Conservation (phyloP, 495 filamentous ascomycete species). For the Platismatia glauca region DNA sequence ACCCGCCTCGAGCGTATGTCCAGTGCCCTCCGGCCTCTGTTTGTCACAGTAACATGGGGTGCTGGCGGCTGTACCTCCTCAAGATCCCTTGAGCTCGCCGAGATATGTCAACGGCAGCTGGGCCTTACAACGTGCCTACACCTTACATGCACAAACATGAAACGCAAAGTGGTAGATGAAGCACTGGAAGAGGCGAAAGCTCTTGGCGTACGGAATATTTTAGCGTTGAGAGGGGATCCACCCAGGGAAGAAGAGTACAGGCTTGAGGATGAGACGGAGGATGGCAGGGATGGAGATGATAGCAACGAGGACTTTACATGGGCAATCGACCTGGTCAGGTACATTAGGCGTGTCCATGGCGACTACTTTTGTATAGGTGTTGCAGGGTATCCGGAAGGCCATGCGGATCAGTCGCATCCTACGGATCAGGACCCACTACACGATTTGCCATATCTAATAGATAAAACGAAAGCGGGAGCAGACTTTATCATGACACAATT, state of each 20-base stretch:
- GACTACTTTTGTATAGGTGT: conserved; percentile 98
- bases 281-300: conserved; percentile 30
- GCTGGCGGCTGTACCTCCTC: conserved; percentile 85
- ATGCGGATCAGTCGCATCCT: conserved; percentile 80
- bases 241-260: conserved; percentile 84
- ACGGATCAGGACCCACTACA: conserved; percentile 66
- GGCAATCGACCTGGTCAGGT: conserved; percentile 82
- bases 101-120: conserved; percentile 86
- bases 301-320: conserved; percentile 78
- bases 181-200: conserved; percentile 85
- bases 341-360: conserved; percentile 75
- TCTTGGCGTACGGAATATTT: conserved; percentile 88
- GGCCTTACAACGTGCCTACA: conserved; percentile 92
- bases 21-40: conserved; percentile 76
- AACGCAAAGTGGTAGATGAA: conserved; percentile 70
- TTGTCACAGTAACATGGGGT: conserved; percentile 97
- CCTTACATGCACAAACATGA: conserved; percentile 98
- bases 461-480: conserved; percentile 84
- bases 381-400: conserved; percentile 89
- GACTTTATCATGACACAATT: conserved; percentile 99
- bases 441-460: conserved; percentile 82
- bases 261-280: conserved; percentile 39
- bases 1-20: conserved; percentile 94
- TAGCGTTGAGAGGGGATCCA: conserved; percentile 89
- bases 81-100: conserved; percentile 88